Base-by-base conservation (phyloP, 1,139 yeast species). In the Geotrichum restrictum region DNA sequence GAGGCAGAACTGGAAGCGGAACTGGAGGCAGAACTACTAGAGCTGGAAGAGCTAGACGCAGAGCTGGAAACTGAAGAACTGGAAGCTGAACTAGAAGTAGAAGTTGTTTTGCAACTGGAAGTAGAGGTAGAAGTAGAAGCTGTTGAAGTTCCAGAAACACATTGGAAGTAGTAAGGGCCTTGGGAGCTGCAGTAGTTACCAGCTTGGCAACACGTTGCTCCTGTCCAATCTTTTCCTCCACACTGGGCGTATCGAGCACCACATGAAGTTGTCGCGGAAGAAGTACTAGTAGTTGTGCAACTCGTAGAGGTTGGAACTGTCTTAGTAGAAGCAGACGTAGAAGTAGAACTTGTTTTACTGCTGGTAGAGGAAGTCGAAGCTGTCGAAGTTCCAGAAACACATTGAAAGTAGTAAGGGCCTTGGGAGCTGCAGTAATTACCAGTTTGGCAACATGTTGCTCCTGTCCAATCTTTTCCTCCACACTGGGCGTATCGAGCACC, bases 41-140 rank as follows among this genome's bases (percentile, higher is more conserved):
- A 14, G 31, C 34, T 32, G 52, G 45, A 16, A 21, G 14, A 38
- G 41, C 44, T 46, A 47, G 53, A 38, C 24, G 51, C 45, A 33
- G 47, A 34, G 21, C 31, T 14, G 22, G 36, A 36, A 42, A 48
- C 33, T 3, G 22, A 19, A 21, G 54, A 29, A 29, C 33, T 37
- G 16, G 48, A 34, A 19, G 52, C 13, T 16, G 36, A 18, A 22
- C 34, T 6, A 10, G 27, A 31, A 39, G 36, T 16, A 39, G 40
- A 45, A 48, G 37, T 13, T 27, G 32, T 4, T 3, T 19, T 5
- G 31, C 5, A 21, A 27, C 27, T 18, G 31, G 18, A 36, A 18
- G 21, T 44, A 31, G 56, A 37, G 22, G 55, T 45, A 36, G 56
- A 13, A 24, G 48, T 27, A 14, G 29, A 48, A 42, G 49, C 48